Conservation (phyloP, 495 filamentous ascomycete species). For the Aeminium ludgeri region DNA sequence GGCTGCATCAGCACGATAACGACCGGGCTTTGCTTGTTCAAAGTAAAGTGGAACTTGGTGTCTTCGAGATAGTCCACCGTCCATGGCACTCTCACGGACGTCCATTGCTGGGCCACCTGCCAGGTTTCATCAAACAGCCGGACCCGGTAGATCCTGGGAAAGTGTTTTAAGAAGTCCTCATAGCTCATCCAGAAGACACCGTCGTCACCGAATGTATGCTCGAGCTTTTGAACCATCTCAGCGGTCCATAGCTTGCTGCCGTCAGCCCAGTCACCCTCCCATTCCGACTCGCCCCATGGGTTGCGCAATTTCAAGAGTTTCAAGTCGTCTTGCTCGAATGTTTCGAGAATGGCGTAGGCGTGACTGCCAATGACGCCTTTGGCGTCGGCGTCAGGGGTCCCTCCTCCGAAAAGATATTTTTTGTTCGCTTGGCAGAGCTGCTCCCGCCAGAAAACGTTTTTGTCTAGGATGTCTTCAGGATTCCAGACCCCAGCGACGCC, state of each 20-base stretch:
- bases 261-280: constrained; percentile 38
- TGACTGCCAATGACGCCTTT: constrained; percentile 71
- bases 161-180: constrained; percentile 68
- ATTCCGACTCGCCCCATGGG: constrained; percentile 77
- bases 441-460: constrained; percentile 73
- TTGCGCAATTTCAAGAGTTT: constrained; percentile 63
- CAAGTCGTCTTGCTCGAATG: constrained; percentile 42
- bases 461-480: constrained; percentile 62
- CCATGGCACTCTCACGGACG: constrained; percentile 71
- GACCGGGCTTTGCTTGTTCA: constrained; percentile 48
- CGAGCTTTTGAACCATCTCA: constrained; percentile 39
- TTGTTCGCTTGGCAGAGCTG: constrained; percentile 73
- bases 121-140: constrained; percentile 75
- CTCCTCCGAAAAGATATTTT: constrained; percentile 76
- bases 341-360: constrained; percentile 78
- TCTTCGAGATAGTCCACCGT: constrained; percentile 67
- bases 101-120: constrained; percentile 74
- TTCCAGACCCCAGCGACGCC: constrained; percentile 73
- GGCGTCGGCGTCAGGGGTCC: constrained; percentile 40
- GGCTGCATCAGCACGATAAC: constrained; percentile 74
- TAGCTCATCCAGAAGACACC: constrained; percentile 67
- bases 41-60: constrained; percentile 59
- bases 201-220: constrained; percentile 59
- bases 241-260: constrained; percentile 85
- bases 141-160: constrained; percentile 67